A percentile compares a stretch with the other conserved stretches of the same genome.
These are phyloP conservation scores for Pseudogymnoascus sp. DNA, from an alignment of 2,329 filamentous ascomycete genomes.

Conservation along the genomic window DNA sequence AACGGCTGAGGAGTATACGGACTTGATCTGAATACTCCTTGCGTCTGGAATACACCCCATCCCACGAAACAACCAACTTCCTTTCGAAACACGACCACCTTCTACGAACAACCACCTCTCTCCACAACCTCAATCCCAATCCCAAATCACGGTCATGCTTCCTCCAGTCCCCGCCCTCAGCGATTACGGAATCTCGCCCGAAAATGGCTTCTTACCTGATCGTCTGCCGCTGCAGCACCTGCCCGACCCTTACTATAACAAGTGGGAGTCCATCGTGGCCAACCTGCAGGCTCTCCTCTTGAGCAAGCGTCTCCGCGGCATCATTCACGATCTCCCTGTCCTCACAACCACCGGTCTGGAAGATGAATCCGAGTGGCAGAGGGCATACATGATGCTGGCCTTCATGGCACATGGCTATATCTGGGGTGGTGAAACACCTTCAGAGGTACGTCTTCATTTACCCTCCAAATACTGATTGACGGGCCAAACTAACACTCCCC, in stretches of 20 bases:
- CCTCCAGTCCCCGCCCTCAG: slow-evolving; percentile 53
- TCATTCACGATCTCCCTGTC: slow-evolving; percentile 73
- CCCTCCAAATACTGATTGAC: neutral
- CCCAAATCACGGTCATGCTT: slow-evolving; percentile 32
- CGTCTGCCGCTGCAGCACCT: slow-evolving; percentile 71
- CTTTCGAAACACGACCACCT: neutral
- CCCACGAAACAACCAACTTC: neutral
- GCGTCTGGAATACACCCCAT: slow-evolving; percentile 42
- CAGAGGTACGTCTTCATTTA: slow-evolving; percentile 44
- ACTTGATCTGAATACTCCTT: slow-evolving; percentile 53
- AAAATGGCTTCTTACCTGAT: slow-evolving; percentile 80
- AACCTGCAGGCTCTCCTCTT: slow-evolving; percentile 84
- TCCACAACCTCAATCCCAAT: slow-evolving; percentile 12
- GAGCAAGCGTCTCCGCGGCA: slow-evolving; percentile 70
- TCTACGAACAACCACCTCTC: neutral
- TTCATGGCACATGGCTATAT: slow-evolving; percentile 95
- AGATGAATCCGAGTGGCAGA: slow-evolving; percentile 82
- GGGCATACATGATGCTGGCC: slow-evolving; percentile 80
- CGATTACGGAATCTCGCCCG: slow-evolving; percentile 71
- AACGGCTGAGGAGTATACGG: slow-evolving; percentile 57
- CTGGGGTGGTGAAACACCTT: slow-evolving; percentile 82
- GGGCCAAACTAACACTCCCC: slow-evolving; percentile 13
- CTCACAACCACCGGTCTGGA: slow-evolving; percentile 75
- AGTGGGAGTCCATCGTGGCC: slow-evolving; percentile 80
- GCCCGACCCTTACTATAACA: slow-evolving; percentile 84